Conservation (phyloP, 2,329 filamentous ascomycete genomes). For the Fusarium luffae region DNA sequence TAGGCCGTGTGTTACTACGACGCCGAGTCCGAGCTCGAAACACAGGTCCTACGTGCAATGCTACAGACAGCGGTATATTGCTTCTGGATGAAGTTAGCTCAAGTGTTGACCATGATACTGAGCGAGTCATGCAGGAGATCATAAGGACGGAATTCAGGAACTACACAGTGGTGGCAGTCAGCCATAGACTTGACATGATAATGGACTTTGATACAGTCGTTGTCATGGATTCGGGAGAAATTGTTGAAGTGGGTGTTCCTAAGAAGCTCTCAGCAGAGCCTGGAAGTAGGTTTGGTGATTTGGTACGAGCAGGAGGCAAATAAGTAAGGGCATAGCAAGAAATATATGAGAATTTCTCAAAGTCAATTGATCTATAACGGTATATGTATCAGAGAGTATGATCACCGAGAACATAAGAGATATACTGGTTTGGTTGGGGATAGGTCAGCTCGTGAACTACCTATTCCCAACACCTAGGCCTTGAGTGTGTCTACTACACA, state of each 20-base stretch:
- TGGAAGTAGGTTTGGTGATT: slow-evolving; percentile 46
- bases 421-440: too few species aligned
- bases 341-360: too few species aligned
- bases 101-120: slow-evolving; percentile 55
- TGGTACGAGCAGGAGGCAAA: slow-evolving; percentile 20
- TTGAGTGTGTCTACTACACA: too few species aligned
- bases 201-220: slow-evolving; percentile 60
- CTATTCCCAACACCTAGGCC: too few species aligned
- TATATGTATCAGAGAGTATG: neutral
- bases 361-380: too few species aligned
- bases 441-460: too few species aligned
- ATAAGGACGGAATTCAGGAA: slow-evolving; percentile 53
- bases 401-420: neutral
- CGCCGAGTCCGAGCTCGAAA: slow-evolving; percentile 22
- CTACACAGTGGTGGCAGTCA: slow-evolving; percentile 65
- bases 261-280: slow-evolving; percentile 30
- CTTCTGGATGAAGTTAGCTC: slow-evolving; percentile 58
- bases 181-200: slow-evolving; percentile 62
- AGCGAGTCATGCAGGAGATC: slow-evolving; percentile 55
- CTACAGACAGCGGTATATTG: slow-evolving; percentile 44
- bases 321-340: neutral
- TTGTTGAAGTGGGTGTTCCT: slow-evolving; percentile 54
- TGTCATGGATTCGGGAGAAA: slow-evolving; percentile 59
- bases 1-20: slow-evolving; percentile 68
- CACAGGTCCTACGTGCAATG: neutral